Evolutionary conservation across 805 yeast species (phyloP).

Genomic region (Candida ovalis): DNA sequence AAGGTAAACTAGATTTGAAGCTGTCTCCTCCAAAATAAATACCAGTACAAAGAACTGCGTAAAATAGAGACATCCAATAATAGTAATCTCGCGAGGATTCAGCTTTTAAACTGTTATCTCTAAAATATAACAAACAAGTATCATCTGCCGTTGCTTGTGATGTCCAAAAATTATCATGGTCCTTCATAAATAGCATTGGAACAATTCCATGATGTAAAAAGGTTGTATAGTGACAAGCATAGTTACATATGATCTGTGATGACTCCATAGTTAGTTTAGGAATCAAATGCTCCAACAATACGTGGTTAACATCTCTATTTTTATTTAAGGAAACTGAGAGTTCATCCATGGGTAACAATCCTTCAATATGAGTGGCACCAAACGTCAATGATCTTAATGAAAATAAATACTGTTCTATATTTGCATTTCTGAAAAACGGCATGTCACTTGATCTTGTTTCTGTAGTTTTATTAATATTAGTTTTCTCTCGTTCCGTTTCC

Average conservation of each 20-base stretch:
- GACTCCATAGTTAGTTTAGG: constrained; percentile 8
- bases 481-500: not conserved
- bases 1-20: constrained; percentile 9
- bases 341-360: constrained; percentile 17
- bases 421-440: constrained; percentile 12
- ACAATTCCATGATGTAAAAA: constrained; percentile 24
- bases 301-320: constrained; percentile 9
- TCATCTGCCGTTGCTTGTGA: constrained; percentile 8
- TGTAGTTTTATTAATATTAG: not conserved
- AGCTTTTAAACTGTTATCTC: constrained; percentile 8
- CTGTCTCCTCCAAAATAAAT: constrained; percentile 21
- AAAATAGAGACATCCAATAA: constrained; percentile 25
- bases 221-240: constrained; percentile 23
- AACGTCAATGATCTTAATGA: constrained; percentile 22
- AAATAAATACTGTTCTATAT: constrained; percentile 18
- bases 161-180: constrained; percentile 21
- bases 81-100: constrained; percentile 18
- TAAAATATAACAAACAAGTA: constrained; percentile 9
- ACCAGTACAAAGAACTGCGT: constrained; percentile 22
- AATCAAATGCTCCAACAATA: constrained; percentile 7
- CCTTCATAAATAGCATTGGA: constrained; percentile 18
- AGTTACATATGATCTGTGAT: constrained; percentile 17
- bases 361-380: constrained; percentile 20
- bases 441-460: not conserved
- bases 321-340: not conserved